phyloP scores from a whole-genome alignment of 78 protist species.

The Corallochytrium limacisporum region DNA sequence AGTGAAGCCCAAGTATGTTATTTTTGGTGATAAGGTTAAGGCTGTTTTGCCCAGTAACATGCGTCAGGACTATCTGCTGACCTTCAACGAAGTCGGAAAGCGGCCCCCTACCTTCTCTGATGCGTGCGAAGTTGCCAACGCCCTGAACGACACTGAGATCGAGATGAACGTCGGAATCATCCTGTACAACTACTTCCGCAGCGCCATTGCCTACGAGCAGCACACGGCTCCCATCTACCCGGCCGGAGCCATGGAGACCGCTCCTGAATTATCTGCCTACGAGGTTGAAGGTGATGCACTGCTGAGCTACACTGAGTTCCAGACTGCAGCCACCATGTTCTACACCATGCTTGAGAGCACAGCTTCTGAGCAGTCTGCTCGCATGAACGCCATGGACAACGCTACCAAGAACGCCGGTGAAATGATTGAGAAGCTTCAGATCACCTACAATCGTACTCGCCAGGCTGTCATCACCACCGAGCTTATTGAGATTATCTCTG shows the following conservation, averaged over 20 bases:
- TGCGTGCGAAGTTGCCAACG: conserved; percentile 20
- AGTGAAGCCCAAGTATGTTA: not conserved
- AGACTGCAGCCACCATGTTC: conserved; percentile 13
- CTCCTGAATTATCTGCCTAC: not conserved
- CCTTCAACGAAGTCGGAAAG: conserved; percentile 15
- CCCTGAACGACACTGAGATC: not conserved
- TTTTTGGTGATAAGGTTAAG: conserved; percentile 30
- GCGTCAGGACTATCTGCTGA: not conserved
- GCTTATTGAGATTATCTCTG: conserved; percentile 46
- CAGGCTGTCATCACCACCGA: conserved; percentile 57
- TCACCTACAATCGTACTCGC: conserved; percentile 42
- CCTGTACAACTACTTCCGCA: not conserved
- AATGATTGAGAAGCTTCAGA: conserved; percentile 19
- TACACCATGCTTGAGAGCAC: conserved; percentile 1
- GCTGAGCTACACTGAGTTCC: conserved; percentile 1
- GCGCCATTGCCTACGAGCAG: conserved; percentile 23
- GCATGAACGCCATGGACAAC: conserved; percentile 51
- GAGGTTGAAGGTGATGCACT: not conserved
- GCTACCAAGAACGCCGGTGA: conserved; percentile 46
- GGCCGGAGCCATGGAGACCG: not conserved
- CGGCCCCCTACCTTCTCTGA: conserved; percentile 21
- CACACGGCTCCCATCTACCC: not conserved
- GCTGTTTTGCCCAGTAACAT: not conserved
- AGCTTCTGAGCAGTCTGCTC: conserved; percentile 26
- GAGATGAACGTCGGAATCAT: not conserved